Percentiles rank a stretch among this genome's conserved stretches.
Evolutionary conservation across 176 grass and related monocot species (phyloP).

Genomic region (Zizania latifolia): DNA sequence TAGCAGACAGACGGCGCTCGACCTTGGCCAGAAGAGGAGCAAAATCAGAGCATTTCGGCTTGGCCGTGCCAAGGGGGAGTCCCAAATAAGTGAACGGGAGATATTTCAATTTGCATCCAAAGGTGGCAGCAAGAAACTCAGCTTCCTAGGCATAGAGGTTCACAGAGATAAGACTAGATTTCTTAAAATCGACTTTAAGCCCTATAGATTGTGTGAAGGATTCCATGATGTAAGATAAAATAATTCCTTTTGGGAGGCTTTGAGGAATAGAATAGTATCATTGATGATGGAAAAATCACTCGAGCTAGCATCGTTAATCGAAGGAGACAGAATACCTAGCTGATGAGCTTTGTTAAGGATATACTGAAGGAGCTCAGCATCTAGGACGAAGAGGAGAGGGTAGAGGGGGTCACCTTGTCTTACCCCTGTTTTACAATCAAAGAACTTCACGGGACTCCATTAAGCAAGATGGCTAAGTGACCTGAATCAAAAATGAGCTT

Average conservation of each 20-base stretch:
- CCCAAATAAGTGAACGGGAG: too few relatives aligned
- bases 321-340: neutral
- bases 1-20: neutral
- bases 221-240: neutral
- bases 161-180: neutral
- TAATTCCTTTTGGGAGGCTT: too few relatives aligned
- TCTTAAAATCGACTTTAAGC: neutral
- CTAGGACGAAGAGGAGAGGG: neutral
- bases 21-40: too few relatives aligned
- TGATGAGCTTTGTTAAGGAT: neutral
- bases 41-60: too few relatives aligned
- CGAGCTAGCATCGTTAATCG: neutral
- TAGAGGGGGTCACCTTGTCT: neutral
- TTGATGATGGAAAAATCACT: neutral
- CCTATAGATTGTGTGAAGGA: neutral
- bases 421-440: neutral
- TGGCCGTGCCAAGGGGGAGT: too few relatives aligned
- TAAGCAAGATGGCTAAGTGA: neutral
- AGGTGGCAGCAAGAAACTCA: neutral
- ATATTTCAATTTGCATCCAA: neutral
- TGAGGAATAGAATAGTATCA: too few relatives aligned
- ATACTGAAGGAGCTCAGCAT: neutral
- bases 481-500: neutral
- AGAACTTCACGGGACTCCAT: neutral
- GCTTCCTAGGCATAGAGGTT: neutral